A percentile compares a stretch with the other conserved stretches of the same genome.
phyloP scores from a whole-genome alignment of 768 basidiomycete species.

The Phanerochaete carnosa region DNA sequence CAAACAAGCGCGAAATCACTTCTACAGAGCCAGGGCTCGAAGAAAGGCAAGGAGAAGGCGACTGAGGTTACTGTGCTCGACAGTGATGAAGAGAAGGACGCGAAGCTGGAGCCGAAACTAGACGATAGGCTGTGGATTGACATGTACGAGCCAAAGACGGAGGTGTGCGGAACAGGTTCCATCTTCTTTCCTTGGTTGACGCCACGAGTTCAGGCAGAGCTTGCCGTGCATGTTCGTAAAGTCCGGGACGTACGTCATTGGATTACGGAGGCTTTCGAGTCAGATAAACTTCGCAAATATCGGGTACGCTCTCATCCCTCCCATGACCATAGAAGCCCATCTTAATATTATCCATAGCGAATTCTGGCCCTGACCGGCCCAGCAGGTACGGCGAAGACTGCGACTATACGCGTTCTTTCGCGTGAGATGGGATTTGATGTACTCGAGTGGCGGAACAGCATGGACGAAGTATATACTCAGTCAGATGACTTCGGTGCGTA shows the following conservation, averaged over 20 bases:
- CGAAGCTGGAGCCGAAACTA: not conserved
- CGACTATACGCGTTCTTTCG: conserved; percentile 74
- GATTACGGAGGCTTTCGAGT: conserved; percentile 69
- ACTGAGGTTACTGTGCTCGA: not conserved
- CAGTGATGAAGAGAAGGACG: conserved; percentile 2
- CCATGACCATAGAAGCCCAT: not conserved
- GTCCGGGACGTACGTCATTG: conserved; percentile 75
- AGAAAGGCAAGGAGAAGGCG: conserved; percentile 25
- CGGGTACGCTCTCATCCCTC: conserved; percentile 46
- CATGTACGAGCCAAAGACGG: conserved; percentile 26
- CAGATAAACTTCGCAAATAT: conserved; percentile 65
- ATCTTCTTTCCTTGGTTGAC: not conserved
- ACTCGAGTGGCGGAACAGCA: conserved; percentile 79
- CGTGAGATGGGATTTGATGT: conserved; percentile 75
- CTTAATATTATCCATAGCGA: conserved; percentile 44
- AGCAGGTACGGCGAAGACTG: conserved; percentile 88
- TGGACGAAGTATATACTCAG: conserved; percentile 42
- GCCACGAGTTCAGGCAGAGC: conserved; percentile 45
- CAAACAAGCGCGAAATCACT: not conserved
- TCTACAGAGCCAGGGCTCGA: not conserved
- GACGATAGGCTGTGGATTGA: conserved; percentile 29
- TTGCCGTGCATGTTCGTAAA: conserved; percentile 79
- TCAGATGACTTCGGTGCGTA: not conserved
- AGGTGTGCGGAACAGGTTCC: conserved; percentile 17
- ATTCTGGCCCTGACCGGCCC: conserved; percentile 86